Percentiles rank a stretch among this genome's conserved stretches.
These are phyloP conservation scores for Cercospora sp. DNA, from an alignment of 2,329 filamentous ascomycete species.

Conservation along the genomic window DNA sequence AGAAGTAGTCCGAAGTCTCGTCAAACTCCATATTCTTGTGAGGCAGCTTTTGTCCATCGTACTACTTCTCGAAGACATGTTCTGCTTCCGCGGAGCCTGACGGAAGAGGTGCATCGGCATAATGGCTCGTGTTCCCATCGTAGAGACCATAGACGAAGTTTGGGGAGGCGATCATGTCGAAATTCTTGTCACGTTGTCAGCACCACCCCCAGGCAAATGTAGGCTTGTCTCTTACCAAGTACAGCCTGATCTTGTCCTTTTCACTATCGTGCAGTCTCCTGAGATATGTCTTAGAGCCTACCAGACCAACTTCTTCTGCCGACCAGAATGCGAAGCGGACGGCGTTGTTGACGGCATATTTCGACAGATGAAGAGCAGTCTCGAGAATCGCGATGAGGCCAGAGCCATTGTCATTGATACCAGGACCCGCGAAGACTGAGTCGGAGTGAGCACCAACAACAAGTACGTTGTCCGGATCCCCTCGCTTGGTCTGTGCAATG, in stretches of 20 bases:
- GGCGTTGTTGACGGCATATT: not conserved
- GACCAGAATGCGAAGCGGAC: not conserved
- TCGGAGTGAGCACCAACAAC: not conserved
- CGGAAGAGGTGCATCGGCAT: not conserved
- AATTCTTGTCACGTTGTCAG: not conserved
- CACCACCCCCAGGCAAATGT: not conserved
- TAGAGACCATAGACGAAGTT: not conserved
- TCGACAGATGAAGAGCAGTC: not conserved
- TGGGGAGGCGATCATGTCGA: not conserved
- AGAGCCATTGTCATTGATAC: not conserved
- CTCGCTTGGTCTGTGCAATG: not conserved
- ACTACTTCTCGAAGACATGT: not conserved
- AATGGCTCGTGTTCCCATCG: not conserved
- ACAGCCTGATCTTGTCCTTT: not conserved
- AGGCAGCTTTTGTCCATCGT: not conserved
- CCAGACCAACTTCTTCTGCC: not conserved
- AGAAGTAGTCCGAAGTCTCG: not conserved
- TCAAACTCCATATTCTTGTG: not conserved
- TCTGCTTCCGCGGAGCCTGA: not conserved
- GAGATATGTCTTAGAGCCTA: not conserved
- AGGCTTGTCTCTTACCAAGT: not conserved
- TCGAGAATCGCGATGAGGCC: not conserved
- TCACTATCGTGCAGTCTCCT: not conserved
- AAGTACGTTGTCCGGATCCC: not conserved
- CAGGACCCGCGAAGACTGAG: not conserved